Conservation (phyloP, 371 early-diverging fungal species). For the Conidiobolus incongruus region DNA sequence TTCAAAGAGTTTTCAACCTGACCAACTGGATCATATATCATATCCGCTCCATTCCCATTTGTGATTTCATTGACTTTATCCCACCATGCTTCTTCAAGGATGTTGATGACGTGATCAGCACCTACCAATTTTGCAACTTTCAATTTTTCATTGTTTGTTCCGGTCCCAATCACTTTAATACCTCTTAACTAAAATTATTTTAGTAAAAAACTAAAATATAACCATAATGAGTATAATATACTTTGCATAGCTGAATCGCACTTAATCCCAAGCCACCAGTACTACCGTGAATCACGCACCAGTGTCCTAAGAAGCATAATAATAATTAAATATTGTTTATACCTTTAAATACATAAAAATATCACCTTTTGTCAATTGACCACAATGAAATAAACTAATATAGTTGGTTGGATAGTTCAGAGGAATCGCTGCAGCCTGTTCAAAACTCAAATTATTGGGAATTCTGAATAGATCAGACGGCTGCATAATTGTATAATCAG, state of each 20-base stretch:
- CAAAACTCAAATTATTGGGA: slow-evolving; percentile 39
- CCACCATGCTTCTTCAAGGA: slow-evolving; percentile 50
- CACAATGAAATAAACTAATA: slow-evolving; percentile 45
- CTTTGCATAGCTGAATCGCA: slow-evolving; percentile 39
- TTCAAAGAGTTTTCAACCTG: slow-evolving; percentile 37
- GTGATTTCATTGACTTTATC: slow-evolving; percentile 47
- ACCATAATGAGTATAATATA: not conserved
- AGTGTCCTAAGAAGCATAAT: slow-evolving; percentile 11
- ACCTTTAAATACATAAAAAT: not conserved
- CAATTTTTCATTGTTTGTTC: slow-evolving; percentile 47
- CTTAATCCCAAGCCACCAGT: slow-evolving; percentile 54
- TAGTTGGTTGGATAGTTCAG: slow-evolving; percentile 69
- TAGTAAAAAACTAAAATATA: not conserved
- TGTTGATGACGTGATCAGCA: slow-evolving; percentile 59
- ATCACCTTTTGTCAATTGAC: slow-evolving; percentile 29
- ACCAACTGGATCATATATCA: slow-evolving; percentile 62
- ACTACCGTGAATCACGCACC: slow-evolving; percentile 56
- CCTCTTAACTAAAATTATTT: slow-evolving; percentile 25
- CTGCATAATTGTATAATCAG: slow-evolving; percentile 31
- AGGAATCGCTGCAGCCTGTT: slow-evolving; percentile 54
- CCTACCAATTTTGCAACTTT: slow-evolving; percentile 37
- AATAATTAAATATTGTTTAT: not conserved
- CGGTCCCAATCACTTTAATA: slow-evolving; percentile 69
- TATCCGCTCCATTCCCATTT: slow-evolving; percentile 19
- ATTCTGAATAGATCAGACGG: slow-evolving; percentile 25